Evolutionary conservation across 768 basidiomycete genomes (phyloP), one percentile per base, ranked within the genome.

Genomic region (Russula olivacea): DNA sequence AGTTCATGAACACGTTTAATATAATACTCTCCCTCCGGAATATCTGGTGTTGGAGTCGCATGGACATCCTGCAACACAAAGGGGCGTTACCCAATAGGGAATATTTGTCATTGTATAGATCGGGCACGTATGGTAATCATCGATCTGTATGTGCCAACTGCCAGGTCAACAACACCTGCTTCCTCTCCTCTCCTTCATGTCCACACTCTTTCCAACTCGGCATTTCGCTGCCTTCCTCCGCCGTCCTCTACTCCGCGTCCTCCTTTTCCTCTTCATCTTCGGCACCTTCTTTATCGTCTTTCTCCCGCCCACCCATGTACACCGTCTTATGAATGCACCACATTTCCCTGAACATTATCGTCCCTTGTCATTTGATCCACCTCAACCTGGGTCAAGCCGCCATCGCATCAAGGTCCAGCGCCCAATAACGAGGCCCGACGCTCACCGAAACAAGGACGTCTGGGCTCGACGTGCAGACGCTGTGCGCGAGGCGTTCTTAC

Each of bases 401-500:
- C 64, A 49, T 32, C 61, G 61, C 12, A 40, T 34, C 45, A 54
- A 58, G 38, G 2, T 10, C n/a, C 56, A 52, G 21, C 61, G 36
- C 28, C 62, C 64, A 5, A 17, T 53, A 32, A 8, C n/a, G 21
- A 15, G 28, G 23, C 21, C 25, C 19, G 38, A 12, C 7, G 17
- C 17, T 28, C 32, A 55, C 40, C 34, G 25, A 32, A 30, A 23
- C 11, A 40, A n/a, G 15, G 59, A 60, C 11, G 5, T 58, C 32
- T 89, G 88, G 86, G 73, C 75, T 14, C 71, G 73, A 30, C 75
- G 83, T 41, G 85, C 87, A 0, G 71, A 75, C 6, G 76, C 79
- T 54, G 87, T 90, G n/a, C 83, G 79, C 68, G 63, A 73, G 3
- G 85, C 88, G 0, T 89, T 88, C 71, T 41, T 77, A 55, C 85